These are phyloP conservation scores for Amylocarpus encephaloides DNA, from an alignment of 2,329 filamentous ascomycete species.

Conservation along the genomic window DNA sequence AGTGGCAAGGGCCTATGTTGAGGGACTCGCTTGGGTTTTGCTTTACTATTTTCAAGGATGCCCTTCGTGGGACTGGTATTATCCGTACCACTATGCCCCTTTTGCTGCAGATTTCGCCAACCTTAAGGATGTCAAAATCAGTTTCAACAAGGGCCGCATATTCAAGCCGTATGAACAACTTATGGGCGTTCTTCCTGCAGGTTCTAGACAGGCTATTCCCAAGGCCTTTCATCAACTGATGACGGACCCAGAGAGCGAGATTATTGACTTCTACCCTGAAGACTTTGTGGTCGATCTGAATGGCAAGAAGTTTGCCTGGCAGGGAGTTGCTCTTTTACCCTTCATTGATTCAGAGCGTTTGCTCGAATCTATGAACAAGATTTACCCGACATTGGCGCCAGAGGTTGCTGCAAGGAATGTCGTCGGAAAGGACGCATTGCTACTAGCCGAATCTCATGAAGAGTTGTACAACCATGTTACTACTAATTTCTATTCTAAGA, in stretches of 20 bases:
- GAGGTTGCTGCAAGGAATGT: constrained; percentile 76
- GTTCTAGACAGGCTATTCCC: constrained; percentile 86
- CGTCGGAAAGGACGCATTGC: constrained; percentile 71
- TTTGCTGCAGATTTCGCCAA: constrained; percentile 94
- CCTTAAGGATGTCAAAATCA: constrained; percentile 69
- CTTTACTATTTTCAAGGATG: constrained; percentile 98
- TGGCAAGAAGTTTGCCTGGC: constrained; percentile 98
- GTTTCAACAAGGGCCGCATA: constrained; percentile 76
- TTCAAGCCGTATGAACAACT: constrained; percentile 94
- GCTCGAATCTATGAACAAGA: constrained; percentile 72
- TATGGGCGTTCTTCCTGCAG: constrained; percentile 94
- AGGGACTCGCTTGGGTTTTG: constrained; percentile 91
- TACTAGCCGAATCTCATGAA: constrained; percentile 77
- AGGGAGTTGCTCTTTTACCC: constrained; percentile 85
- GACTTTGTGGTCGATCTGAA: constrained; percentile 92
- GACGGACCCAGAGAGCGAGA: constrained; percentile 79
- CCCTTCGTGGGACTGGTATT: constrained; percentile 98
- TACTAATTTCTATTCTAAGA: constrained; percentile 86
- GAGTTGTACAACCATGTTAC: constrained; percentile 77
- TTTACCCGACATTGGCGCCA: constrained; percentile 70
- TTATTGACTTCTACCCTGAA: constrained; percentile 95
- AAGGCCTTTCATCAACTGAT: constrained; percentile 85
- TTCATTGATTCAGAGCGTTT: constrained; percentile 93
- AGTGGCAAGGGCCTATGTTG: constrained; percentile 86
- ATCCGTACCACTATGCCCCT: constrained; percentile 95